phyloP scores from a whole-genome alignment of 805 yeast species.

The Hanseniaspora meyeri region DNA sequence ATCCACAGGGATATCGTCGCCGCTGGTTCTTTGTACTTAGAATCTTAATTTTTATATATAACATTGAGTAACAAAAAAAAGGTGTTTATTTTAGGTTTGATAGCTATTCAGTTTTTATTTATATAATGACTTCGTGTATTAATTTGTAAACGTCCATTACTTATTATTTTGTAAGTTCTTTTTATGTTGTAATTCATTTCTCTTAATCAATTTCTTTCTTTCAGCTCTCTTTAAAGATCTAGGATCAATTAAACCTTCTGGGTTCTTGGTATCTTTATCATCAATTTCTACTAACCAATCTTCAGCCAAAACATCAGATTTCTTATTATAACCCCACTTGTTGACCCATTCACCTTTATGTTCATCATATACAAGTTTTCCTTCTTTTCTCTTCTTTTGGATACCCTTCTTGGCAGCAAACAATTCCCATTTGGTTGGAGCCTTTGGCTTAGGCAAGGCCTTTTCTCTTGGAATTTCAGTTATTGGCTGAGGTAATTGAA shows the following conservation, averaged over 20 bases:
- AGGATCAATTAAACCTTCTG: slow-evolving; percentile 70
- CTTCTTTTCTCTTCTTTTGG: slow-evolving; percentile 75
- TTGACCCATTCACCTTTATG: slow-evolving; percentile 90
- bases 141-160: not conserved
- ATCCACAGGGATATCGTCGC: slow-evolving; percentile 94
- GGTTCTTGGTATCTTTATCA: slow-evolving; percentile 49
- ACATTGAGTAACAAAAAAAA: not conserved
- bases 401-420: slow-evolving; percentile 96
- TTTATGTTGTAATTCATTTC: slow-evolving; percentile 74
- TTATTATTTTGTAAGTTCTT: slow-evolving; percentile 45
- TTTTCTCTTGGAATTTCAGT: slow-evolving; percentile 88
- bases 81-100: not conserved
- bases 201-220: slow-evolving; percentile 72
- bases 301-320: slow-evolving; percentile 48
- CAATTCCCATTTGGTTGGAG: slow-evolving; percentile 90
- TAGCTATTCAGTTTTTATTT: not conserved
- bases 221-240: slow-evolving; percentile 69
- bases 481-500: slow-evolving; percentile 71
- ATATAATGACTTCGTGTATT: not conserved
- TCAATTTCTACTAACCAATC: slow-evolving; percentile 96
- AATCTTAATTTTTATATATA: slow-evolving; percentile 5
- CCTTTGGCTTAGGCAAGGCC: slow-evolving; percentile 83
- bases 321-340: slow-evolving; percentile 95
- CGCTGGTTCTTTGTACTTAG: slow-evolving; percentile 80
- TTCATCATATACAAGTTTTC: slow-evolving; percentile 83